These are phyloP conservation scores for Aspergillus novofumigatus DNA, from an alignment of 2,329 filamentous ascomycete genomes.

Conservation along the genomic window DNA sequence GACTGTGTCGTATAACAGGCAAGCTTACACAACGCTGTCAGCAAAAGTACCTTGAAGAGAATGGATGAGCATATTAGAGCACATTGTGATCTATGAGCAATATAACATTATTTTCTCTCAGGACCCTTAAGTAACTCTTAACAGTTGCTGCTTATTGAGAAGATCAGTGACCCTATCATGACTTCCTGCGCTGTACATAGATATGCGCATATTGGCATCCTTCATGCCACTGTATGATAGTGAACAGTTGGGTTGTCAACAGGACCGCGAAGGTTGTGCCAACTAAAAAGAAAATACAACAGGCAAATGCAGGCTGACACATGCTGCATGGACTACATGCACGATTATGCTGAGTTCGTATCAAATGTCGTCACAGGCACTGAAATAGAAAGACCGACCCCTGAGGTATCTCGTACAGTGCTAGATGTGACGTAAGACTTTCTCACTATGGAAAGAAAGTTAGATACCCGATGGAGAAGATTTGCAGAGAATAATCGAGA, in stretches of 20 bases:
- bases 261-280: slow-evolving; percentile 87
- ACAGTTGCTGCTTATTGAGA: background rate
- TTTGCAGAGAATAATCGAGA: background rate
- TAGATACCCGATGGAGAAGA: no score
- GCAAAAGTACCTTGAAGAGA: background rate
- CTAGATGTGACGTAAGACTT: background rate
- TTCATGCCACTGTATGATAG: no score
- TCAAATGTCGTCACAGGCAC: background rate
- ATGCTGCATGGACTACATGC: background rate
- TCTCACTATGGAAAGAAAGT: background rate
- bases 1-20: no score
- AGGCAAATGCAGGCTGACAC: slow-evolving; percentile 54
- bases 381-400: no score
- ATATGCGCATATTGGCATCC: background rate
- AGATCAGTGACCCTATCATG: background rate
- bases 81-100: no score
- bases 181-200: background rate
- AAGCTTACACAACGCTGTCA: background rate
- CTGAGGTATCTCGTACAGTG: background rate
- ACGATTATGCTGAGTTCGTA: background rate
- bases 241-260: no score
- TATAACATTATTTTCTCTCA: no score
- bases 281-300: slow-evolving; percentile 77
- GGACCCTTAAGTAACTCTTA: no score
- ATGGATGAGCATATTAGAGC: no score